Evolutionary conservation across 306 rosid species (phyloP).

Genomic region (Pterocarpus santalinus): DNA sequence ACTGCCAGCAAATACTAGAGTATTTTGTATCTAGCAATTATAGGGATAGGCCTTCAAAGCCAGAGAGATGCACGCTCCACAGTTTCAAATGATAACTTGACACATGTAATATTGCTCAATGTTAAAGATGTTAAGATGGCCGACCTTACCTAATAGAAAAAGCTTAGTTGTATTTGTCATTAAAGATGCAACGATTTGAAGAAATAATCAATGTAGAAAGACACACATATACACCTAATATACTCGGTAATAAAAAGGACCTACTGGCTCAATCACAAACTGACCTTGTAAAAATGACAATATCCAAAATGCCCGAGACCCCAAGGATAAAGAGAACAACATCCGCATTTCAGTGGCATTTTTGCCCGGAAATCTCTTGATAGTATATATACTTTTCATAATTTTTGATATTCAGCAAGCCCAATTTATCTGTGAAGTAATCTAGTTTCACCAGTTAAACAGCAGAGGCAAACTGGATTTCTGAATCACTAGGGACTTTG

Average conservation of each 20-base stretch:
- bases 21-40: constrained; percentile 7
- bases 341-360: not conserved
- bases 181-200: constrained; percentile 1
- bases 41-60: constrained; percentile 18
- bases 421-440: not conserved
- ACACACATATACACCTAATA: not conserved
- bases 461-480: not conserved
- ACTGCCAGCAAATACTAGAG: not conserved
- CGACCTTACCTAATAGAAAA: not conserved
- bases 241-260: constrained; percentile 15
- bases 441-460: constrained; percentile 6
- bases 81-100: not conserved
- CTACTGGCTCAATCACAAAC: not conserved
- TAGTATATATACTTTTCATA: not conserved
- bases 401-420: constrained; percentile 19
- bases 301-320: constrained; percentile 14
- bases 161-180: not conserved
- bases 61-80: not conserved
- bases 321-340: not conserved
- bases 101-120: not conserved
- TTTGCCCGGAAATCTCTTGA: not conserved
- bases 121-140: not conserved
- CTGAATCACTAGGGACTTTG: not conserved
- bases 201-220: not conserved
- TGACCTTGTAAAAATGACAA: constrained; percentile 13